Evolutionary conservation across 75 land plant genomes (phyloP), one percentile per base, ranked within the genome.

Genomic region (Larix kaempferi): DNA sequence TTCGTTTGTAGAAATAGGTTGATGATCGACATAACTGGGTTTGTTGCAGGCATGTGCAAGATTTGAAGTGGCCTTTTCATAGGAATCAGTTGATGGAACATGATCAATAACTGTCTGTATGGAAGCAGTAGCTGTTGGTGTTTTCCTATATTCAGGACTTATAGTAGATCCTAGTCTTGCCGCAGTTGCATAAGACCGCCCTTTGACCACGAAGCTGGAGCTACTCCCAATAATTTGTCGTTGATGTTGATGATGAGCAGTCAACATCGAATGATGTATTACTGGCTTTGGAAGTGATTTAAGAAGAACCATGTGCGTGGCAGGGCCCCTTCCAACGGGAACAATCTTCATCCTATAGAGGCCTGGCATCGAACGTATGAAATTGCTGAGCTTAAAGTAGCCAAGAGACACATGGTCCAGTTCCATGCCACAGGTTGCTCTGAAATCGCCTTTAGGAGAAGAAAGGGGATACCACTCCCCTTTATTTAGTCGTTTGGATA

Each of bases 371-470:
- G 90, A 81, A 29, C 86, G 81, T 55, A 92, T 59, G 59, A 92
- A 92, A 64, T 92, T 90, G 76, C 88, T 92, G 62, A 92, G 92
- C 80, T 92, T 92, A 12, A 73, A 27, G 71, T 80, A 92, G 33
- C 94, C 94, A 52, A 90, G 78, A 3, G 84, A 82, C 27, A 71
- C 73, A 71, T 92, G 92, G 73, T 90, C 88, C 55, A 92, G 84
- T 76, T 92, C 92, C 78, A 90, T 52, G 57, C 92, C 90, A 69
- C 84, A 92, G 5, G 83, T 88, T 27, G 90, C 90, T 80, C 90
- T 86, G 83, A 90, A 92, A 82, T 92, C 94, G 11, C 82, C 87
- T 74, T 92, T 92, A 26, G 90, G 84, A 76, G 94, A 92, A 44
- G 90, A 90, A 15, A 92, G 84, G 27, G 94, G 86, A 69, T 92